Conservation (phyloP, 768 basidiomycete species). For the Russula earlei region DNA sequence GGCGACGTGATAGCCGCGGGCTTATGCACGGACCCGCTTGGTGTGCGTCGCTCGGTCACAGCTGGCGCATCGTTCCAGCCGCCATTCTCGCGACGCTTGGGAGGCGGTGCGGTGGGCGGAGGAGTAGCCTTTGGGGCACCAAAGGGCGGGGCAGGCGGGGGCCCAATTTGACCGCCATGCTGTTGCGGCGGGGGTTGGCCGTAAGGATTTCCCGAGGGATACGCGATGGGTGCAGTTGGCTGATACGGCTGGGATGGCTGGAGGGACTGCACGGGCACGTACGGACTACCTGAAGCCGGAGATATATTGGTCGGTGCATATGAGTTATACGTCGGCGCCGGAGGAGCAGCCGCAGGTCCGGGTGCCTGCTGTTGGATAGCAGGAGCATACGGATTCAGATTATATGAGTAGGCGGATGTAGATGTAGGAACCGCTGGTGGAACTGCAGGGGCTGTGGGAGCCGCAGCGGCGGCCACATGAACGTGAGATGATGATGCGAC, state of each 20-base stretch:
- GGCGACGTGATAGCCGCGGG: slow-evolving; percentile 75
- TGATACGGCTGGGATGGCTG: slow-evolving; percentile 10
- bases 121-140: slow-evolving; percentile 34
- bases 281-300: slow-evolving; percentile 19
- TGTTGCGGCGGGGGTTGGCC: slow-evolving; percentile 28
- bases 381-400: slow-evolving; percentile 19
- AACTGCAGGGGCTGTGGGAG: slow-evolving; percentile 20
- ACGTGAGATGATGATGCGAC: slow-evolving; percentile 23
- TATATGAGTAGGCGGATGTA: slow-evolving; percentile 5
- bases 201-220: slow-evolving; percentile 12
- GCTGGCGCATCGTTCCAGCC: slow-evolving; percentile 92
- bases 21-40: slow-evolving; percentile 42
- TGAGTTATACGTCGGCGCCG: slow-evolving; percentile 19
- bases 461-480: slow-evolving; percentile 12
- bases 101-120: slow-evolving; percentile 46
- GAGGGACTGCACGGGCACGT: slow-evolving; percentile 17
- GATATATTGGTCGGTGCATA: slow-evolving; percentile 17
- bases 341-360: slow-evolving; percentile 17
- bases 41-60: slow-evolving; percentile 39
- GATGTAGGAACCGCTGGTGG: slow-evolving; percentile 17
- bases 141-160: slow-evolving; percentile 36
- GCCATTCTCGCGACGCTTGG: slow-evolving; percentile 45
- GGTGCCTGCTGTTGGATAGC: slow-evolving; percentile 20
- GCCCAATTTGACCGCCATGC: slow-evolving; percentile 26
- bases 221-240: background rate